phyloP scores from a whole-genome alignment of 1,284 basidiomycete genomes.

The Sutorius eximius region DNA sequence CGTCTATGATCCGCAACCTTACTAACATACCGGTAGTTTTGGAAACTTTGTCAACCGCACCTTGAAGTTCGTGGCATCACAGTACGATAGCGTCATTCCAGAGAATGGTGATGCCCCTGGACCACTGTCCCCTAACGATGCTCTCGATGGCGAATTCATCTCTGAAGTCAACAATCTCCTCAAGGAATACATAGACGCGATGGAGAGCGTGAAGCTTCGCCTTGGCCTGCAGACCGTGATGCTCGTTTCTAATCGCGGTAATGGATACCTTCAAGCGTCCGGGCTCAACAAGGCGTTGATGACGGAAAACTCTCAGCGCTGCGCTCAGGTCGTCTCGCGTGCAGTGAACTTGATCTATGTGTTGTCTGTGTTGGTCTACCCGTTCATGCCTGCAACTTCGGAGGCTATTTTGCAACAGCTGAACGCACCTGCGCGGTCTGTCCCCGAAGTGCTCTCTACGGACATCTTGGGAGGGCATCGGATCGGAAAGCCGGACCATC shows the following conservation, averaged over 20 bases:
- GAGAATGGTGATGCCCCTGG: constrained; percentile 72
- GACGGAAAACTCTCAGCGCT: constrained; percentile 77
- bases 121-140: constrained; percentile 65
- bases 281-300: constrained; percentile 92
- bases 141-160: constrained; percentile 77
- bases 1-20: not conserved
- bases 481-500: constrained; percentile 83
- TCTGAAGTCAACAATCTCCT: constrained; percentile 80
- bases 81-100: constrained; percentile 81
- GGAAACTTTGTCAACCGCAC: constrained; percentile 98
- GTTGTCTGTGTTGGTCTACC: constrained; percentile 83
- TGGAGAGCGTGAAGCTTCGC: constrained; percentile 93
- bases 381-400: constrained; percentile 95
- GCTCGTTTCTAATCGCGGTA: constrained; percentile 90
- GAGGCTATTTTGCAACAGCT: constrained; percentile 84
- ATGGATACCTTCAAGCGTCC: constrained; percentile 90
- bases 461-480: constrained; percentile 89
- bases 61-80: constrained; percentile 89
- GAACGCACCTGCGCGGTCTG: constrained; percentile 82
- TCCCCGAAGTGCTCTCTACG: constrained; percentile 66
- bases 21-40: constrained; percentile 53
- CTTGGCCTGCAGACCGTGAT: constrained; percentile 87
- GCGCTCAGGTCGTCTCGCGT: constrained; percentile 87
- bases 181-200: constrained; percentile 80
- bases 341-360: constrained; percentile 94